Percentiles rank a stretch among this genome's conserved stretches.
Conservation (phyloP, 164 flowering plant genomes). For the Pachysandra terminalis region DNA sequence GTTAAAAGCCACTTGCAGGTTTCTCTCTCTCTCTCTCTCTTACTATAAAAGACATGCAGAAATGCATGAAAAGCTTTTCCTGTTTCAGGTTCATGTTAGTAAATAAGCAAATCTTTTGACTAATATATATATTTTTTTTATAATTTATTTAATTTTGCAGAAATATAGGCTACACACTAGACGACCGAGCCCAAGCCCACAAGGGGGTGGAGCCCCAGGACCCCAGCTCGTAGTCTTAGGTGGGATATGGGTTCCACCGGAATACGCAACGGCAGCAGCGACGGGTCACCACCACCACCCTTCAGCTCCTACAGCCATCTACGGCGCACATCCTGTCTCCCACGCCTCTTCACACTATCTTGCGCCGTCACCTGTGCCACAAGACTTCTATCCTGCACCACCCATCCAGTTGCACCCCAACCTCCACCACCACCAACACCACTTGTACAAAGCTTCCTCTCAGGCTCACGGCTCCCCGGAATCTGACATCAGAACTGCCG, state of each 20-base stretch:
- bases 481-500: conserved; percentile 41
- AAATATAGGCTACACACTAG: conserved; percentile 96
- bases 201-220: conserved; percentile 46
- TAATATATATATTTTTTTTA: not conserved
- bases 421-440: conserved; percentile 49
- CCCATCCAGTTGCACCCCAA: conserved; percentile 40
- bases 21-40: conserved; percentile 25
- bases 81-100: not conserved
- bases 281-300: conserved; percentile 45
- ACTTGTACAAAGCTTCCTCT: conserved; percentile 45
- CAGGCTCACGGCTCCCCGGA: conserved; percentile 63
- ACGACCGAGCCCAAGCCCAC: conserved; percentile 85
- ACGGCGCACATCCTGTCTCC: conserved; percentile 51
- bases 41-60: conserved; percentile 12
- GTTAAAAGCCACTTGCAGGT: conserved; percentile 99
- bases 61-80: conserved; percentile 8
- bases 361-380: conserved; percentile 37
- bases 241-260: conserved; percentile 97
- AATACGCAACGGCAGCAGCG: conserved; percentile 64
- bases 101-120: not conserved
- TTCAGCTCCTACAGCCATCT: conserved; percentile 36
- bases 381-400: conserved; percentile 45
- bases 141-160: conserved; percentile 35
- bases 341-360: conserved; percentile 54
- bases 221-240: conserved; percentile 93